These are phyloP conservation scores for Piper longum DNA, from an alignment of 164 flowering plant species.

Conservation along the genomic window DNA sequence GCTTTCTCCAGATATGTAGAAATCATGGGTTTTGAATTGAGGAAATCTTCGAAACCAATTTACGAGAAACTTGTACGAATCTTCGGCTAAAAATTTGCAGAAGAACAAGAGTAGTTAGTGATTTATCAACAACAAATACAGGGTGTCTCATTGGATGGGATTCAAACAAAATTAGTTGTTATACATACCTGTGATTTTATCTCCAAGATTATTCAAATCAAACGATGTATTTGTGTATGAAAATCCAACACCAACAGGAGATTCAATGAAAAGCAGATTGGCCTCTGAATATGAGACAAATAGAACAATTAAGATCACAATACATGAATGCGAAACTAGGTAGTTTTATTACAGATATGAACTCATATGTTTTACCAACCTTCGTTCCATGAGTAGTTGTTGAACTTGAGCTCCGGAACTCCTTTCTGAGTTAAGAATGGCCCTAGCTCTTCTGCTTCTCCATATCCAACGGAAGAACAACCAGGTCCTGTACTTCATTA, in stretches of 20 bases:
- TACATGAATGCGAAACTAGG: neutral
- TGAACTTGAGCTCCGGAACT: constrained; percentile 5
- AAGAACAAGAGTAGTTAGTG: neutral
- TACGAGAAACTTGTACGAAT: constrained; percentile 5
- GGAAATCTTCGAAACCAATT: constrained; percentile 12
- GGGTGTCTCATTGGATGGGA: too few species aligned
- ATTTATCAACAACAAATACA: too few species aligned
- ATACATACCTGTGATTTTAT: constrained; percentile 7
- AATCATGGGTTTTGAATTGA: constrained; percentile 8
- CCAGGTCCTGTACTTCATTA: constrained; percentile 10
- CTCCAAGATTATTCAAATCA: constrained; percentile 3
- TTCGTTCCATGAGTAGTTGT: constrained; percentile 10
- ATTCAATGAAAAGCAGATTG: constrained; percentile 13
- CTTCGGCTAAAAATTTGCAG: neutral
- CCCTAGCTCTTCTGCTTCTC: constrained; percentile 16
- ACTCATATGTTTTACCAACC: neutral
- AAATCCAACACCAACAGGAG: constrained; percentile 14
- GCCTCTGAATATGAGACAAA: constrained; percentile 7
- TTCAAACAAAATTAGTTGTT: neutral
- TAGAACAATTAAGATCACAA: neutral
- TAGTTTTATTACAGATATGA: neutral
- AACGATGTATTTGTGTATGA: constrained; percentile 11
- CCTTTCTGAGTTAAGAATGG: constrained; percentile 11
- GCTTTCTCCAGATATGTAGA: constrained; percentile 8
- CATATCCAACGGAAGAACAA: constrained; percentile 16